Percentiles rank a stretch among this genome's conserved stretches.
These are phyloP conservation scores for Ogataea parapolymorpha DNA, from an alignment of 805 yeast genomes.

Conservation along the genomic window DNA sequence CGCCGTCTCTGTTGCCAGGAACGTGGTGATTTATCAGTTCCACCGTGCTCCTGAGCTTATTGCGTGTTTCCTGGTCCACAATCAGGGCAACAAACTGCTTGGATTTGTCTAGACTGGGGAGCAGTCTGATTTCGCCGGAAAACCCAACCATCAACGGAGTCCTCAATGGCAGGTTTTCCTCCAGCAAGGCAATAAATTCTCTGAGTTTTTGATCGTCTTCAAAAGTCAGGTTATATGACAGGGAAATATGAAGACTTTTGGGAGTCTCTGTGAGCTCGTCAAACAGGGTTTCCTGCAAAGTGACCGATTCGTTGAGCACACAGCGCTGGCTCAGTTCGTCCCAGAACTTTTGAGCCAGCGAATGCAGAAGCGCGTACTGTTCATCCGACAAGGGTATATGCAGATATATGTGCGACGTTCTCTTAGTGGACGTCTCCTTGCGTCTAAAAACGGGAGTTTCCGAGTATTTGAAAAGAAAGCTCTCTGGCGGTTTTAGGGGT, in stretches of 20 bases:
- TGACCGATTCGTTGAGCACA: not conserved
- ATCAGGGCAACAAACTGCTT: conserved; percentile 17
- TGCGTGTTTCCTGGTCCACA: conserved; percentile 4
- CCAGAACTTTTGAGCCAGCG: conserved; percentile 5
- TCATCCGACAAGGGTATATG: conserved; percentile 1
- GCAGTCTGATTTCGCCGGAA: conserved; percentile 4
- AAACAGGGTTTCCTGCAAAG: conserved; percentile 6
- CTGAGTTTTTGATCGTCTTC: not conserved
- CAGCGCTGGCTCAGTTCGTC: not conserved
- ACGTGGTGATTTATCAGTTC: conserved; percentile 10
- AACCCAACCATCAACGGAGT: conserved; percentile 10
- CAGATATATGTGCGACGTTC: conserved; percentile 11
- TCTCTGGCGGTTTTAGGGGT: conserved; percentile 8
- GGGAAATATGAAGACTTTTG: conserved; percentile 20
- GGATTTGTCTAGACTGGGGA: conserved; percentile 17
- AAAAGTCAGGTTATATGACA: conserved; percentile 20
- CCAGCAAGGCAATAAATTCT: not conserved
- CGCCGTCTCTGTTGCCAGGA: conserved; percentile 2
- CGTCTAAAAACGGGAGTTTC: conserved; percentile 7
- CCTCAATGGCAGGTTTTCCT: not conserved
- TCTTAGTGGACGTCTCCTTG: not conserved
- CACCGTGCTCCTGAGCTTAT: conserved; percentile 4
- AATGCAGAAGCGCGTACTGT: conserved; percentile 2
- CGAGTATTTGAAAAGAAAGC: conserved; percentile 9
- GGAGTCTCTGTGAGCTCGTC: conserved; percentile 14